Evolutionary conservation across 208 protist species (phyloP), one percentile per base, ranked within the genome.

Genomic region (Acanthamoeba healyi): DNA sequence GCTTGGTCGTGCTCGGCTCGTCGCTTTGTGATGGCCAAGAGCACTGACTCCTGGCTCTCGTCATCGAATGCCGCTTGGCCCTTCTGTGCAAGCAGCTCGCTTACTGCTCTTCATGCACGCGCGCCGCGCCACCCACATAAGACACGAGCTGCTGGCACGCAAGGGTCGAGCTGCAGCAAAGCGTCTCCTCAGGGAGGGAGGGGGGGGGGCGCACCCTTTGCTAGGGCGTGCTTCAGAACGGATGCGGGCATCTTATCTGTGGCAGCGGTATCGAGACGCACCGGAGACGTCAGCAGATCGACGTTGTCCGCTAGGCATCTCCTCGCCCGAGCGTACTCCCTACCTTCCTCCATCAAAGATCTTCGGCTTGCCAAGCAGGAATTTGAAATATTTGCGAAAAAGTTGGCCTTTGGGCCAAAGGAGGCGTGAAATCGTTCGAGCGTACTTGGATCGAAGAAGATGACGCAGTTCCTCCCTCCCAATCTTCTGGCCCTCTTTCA

Each of bases 401-500:
- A 15, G 5, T 67, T 17, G 3, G 10, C 61, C 17, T 17, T 67
- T 67, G 5, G 61, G 19, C 26, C n/a, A n/a, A n/a, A n/a, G n/a
- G n/a, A n/a, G n/a, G n/a, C n/a, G n/a, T 67, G 61, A 17, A 4
- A 36, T 67, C 61, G 5, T 67, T 17, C 4, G 10, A 26, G 29
- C 19, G 19, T 26, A 17, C 5, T 67, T 67, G 19, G 61, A 26
- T 10, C n/a, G 3, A 24, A 15, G 40, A 86, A 79, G 88, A 94
- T 95, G 94, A 95, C 82, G 91, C 89, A 89, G 38, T 94, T 92
- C 72, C 72, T 98, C 29, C 96, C 97, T n/a, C 95, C 96, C 0
- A 94, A 96, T 34, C 92, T 98, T 44, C 63, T 97, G 70, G 92
- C 94, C 54, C 96, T 98, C 61, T 98, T 98, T 82, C 82, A 74